Conservation (phyloP, 2,329 filamentous ascomycete species). For the Penicillium occitanis region DNA sequence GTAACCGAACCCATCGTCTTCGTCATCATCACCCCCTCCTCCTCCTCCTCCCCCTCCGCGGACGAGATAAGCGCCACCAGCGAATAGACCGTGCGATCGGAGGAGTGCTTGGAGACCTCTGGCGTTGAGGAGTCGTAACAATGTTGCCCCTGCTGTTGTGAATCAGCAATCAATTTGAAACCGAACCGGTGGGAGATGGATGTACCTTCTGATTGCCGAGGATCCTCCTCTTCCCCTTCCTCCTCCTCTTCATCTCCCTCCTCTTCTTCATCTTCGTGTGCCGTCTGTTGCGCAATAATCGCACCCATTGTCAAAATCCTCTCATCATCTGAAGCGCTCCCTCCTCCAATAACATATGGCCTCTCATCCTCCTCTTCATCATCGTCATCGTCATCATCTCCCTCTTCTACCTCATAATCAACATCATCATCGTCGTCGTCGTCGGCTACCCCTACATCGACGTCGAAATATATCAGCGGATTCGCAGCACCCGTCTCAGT, state of each 20-base stretch:
- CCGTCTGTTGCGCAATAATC: not conserved
- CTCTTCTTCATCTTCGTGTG: conserved; percentile 21
- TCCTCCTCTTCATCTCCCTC: not conserved
- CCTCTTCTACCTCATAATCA: conserved; percentile 32
- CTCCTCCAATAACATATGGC: not conserved
- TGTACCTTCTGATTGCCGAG: conserved; percentile 20
- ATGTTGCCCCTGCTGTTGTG: conserved; percentile 39
- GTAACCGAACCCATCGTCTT: too few species aligned
- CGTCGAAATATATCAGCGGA: conserved; percentile 37
- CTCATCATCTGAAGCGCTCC: not conserved
- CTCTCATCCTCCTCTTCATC: conserved; percentile 3
- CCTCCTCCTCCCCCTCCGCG: conserved; percentile 31
- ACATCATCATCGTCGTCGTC: conserved; percentile 34
- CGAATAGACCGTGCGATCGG: conserved; percentile 34
- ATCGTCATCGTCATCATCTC: conserved; percentile 36
- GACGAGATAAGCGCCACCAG: conserved; percentile 17
- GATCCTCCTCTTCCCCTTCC: conserved; percentile 19
- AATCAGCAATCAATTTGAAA: conserved; percentile 9
- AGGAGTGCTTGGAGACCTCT: conserved; percentile 56
- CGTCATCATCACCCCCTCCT: too few species aligned
- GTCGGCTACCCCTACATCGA: conserved; percentile 40
- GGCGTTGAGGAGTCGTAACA: conserved; percentile 56
- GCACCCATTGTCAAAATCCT: not conserved
- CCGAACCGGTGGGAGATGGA: not conserved
- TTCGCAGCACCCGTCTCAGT: conserved; percentile 43